Evolutionary conservation across 2,329 filamentous ascomycete species (phyloP).

Genomic region (Fusarium pseudograminearum): DNA sequence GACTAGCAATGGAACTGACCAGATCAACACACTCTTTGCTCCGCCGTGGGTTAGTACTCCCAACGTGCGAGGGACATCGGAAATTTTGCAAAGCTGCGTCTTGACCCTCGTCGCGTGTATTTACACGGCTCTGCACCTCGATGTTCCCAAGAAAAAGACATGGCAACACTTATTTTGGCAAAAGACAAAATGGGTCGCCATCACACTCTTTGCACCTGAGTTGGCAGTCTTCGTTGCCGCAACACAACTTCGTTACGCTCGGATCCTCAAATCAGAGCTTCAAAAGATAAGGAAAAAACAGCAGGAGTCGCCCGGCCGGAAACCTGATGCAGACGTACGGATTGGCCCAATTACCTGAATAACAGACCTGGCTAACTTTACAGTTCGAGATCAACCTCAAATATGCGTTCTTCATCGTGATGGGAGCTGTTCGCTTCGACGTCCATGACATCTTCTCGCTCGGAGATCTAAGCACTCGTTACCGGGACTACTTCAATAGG

Average conservation of each 20-base stretch:
- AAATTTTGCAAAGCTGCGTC: conserved; percentile 11
- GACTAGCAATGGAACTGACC: neutral
- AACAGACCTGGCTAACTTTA: rapidly evolving
- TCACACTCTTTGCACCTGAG: neutral
- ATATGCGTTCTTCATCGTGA: conserved; percentile 4
- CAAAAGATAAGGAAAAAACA: neutral
- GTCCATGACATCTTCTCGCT: neutral
- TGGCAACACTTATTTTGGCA: neutral
- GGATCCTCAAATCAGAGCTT: neutral
- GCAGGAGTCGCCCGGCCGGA: rapidly evolving
- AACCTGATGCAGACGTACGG: neutral
- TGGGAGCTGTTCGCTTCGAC: conserved; percentile 9
- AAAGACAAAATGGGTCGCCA: neutral
- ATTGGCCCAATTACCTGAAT: rapidly evolving
- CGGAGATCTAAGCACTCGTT: neutral
- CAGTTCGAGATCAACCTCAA: neutral
- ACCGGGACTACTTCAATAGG: rapidly evolving
- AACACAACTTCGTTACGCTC: neutral
- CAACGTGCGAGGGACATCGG: neutral
- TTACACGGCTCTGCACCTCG: conserved; percentile 5
- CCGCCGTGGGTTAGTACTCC: neutral
- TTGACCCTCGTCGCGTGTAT: conserved; percentile 8
- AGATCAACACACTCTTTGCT: neutral
- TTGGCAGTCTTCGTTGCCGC: rapidly evolving
- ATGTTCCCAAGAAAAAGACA: neutral